These are phyloP conservation scores for Inga oerstediana DNA, from an alignment of 306 rosid genomes.

Conservation along the genomic window DNA sequence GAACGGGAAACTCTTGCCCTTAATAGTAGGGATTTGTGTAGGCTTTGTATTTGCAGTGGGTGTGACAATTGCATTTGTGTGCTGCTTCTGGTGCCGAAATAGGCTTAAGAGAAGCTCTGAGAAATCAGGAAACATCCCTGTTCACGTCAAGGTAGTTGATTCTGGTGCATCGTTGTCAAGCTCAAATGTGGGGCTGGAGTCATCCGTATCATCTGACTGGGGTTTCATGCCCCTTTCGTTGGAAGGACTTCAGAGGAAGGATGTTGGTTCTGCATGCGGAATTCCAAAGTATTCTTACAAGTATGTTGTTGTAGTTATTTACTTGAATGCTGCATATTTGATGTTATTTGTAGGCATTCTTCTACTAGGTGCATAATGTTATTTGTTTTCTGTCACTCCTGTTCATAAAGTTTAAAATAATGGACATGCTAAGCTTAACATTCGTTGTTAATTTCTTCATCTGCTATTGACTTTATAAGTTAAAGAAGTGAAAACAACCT, in stretches of 20 bases:
- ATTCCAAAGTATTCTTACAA: conserved; percentile 90
- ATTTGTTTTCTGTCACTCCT: neutral
- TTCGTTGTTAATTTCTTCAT: neutral
- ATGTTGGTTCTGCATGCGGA: conserved; percentile 78
- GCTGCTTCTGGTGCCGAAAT: conserved; percentile 51
- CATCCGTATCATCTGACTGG: conserved; percentile 81
- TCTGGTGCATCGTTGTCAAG: conserved; percentile 63
- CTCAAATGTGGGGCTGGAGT: conserved; percentile 68
- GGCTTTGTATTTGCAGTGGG: conserved; percentile 77
- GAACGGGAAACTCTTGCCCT: conserved; percentile 32
- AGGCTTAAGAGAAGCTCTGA: conserved; percentile 63
- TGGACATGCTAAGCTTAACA: neutral
- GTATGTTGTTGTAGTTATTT: conserved; percentile 43
- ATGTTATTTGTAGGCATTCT: neutral
- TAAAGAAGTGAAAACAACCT: neutral
- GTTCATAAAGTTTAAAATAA: neutral
- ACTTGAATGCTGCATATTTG: neutral
- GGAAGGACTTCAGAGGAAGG: conserved; percentile 77
- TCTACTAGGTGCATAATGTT: neutral
- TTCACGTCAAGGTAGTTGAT: conserved; percentile 53
- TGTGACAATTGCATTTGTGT: conserved; percentile 57
- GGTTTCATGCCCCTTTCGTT: conserved; percentile 67
- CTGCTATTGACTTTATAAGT: neutral
- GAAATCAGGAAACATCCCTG: conserved; percentile 53
- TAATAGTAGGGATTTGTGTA: conserved; percentile 65